Percentiles rank a stretch among this genome's conserved stretches.
phyloP scores from a whole-genome alignment of 805 yeast species.

The Candida krabiensis region DNA sequence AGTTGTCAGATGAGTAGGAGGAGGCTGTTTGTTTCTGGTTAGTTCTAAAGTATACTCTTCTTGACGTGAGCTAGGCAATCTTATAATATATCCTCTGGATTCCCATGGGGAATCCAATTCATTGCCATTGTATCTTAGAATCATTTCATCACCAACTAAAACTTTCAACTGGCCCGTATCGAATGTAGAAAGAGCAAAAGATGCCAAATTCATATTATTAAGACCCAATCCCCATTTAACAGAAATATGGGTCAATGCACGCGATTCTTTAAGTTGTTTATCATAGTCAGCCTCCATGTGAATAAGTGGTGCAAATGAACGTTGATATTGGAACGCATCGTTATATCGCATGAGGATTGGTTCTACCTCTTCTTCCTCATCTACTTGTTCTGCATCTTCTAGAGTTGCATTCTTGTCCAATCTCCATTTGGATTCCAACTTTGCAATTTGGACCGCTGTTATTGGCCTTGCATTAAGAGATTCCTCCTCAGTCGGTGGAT shows the following conservation, averaged over 20 bases:
- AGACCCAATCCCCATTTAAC: constrained; percentile 74
- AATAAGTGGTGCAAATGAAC: constrained; percentile 81
- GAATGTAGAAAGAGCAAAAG: constrained; percentile 65
- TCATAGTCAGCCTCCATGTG: constrained; percentile 82
- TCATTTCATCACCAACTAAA: constrained; percentile 83
- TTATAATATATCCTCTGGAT: constrained; percentile 67
- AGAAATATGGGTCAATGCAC: constrained; percentile 67
- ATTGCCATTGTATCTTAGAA: constrained; percentile 60
- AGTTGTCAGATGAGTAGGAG: constrained; percentile 59
- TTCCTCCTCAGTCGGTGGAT: constrained; percentile 66
- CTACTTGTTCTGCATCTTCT: constrained; percentile 57
- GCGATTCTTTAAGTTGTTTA: constrained; percentile 70
- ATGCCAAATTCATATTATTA: constrained; percentile 64
- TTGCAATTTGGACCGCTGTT: constrained; percentile 61
- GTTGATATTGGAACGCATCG: constrained; percentile 84
- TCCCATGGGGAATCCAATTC: constrained; percentile 62
- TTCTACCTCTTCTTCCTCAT: constrained; percentile 56
- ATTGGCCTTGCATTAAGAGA: constrained; percentile 54
- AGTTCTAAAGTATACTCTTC: constrained; percentile 77
- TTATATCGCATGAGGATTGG: constrained; percentile 76
- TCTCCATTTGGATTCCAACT: constrained; percentile 82
- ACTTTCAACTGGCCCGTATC: constrained; percentile 67
- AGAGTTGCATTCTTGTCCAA: constrained; percentile 68
- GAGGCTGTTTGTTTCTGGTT: constrained; percentile 40
- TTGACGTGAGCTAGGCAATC: constrained; percentile 63